Percentiles rank a stretch among this genome's conserved stretches.
Conservation (phyloP, 768 basidiomycete species). For the Auricularia auricula-judae region DNA sequence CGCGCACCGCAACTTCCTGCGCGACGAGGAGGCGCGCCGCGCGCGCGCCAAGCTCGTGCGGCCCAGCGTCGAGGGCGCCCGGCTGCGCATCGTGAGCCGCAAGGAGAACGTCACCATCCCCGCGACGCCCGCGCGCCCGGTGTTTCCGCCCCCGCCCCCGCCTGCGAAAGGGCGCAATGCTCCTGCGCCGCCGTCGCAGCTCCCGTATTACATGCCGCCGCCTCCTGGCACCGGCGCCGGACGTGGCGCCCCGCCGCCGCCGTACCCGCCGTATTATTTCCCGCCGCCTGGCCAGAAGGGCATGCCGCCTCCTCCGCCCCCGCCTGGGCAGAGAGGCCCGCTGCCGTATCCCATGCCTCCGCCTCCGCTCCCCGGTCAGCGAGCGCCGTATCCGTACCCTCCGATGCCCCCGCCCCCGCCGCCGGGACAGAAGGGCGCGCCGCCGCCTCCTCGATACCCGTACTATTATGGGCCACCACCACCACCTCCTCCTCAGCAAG, state of each 20-base stretch:
- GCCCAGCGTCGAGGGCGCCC: constrained; percentile 49
- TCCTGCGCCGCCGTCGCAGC: too few relatives aligned
- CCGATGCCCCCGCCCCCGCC: neutral
- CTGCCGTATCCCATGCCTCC: neutral
- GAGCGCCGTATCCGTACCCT: neutral
- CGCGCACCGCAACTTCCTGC: constrained; percentile 70
- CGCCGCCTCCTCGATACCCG: neutral
- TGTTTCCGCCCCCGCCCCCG: constrained; percentile 16
- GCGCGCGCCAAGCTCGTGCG: constrained; percentile 55
- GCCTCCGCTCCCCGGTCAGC: neutral
- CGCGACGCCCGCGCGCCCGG: neutral
- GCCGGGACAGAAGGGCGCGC: neutral
- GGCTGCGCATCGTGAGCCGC: constrained; percentile 62
- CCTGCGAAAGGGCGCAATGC: neutral
- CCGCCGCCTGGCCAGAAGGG: neutral
- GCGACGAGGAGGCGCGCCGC: constrained; percentile 72
- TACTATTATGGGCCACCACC: neutral
- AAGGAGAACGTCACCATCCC: constrained; percentile 37
- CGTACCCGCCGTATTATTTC: neutral
- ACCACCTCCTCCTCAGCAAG: neutral
- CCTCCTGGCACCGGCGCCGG: too few relatives aligned
- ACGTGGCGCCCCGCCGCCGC: too few relatives aligned
- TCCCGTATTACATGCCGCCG: too few relatives aligned
- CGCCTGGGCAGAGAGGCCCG: constrained; percentile 3
- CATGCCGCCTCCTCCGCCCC: constrained; percentile 2